phyloP scores from a whole-genome alignment of 164 flowering plant species.

The Magnolia officinalis region DNA sequence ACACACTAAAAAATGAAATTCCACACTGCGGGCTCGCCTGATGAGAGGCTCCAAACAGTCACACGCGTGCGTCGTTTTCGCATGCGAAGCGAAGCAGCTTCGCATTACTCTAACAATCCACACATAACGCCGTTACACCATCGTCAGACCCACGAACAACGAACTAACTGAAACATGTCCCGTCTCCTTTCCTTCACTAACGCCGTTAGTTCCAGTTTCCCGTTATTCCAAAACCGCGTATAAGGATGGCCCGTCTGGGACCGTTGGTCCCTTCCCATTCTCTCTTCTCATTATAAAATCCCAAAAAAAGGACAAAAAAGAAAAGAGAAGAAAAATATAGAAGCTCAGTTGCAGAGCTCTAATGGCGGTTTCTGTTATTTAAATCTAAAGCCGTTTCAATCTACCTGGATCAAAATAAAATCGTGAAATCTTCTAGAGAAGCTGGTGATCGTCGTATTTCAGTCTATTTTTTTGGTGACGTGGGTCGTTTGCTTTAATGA shows the following conservation, averaged over 20 bases:
- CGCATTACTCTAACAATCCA: too few species aligned
- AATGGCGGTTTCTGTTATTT: conserved; percentile 27
- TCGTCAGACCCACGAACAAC: background rate
- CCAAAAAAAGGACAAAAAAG: background rate
- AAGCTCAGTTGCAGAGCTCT: conserved; percentile 27
- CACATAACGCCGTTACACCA: too few species aligned
- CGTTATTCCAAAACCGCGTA: conserved; percentile 31
- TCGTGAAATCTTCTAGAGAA: conserved; percentile 11
- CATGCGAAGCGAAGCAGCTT: too few species aligned
- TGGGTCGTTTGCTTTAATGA: too few species aligned
- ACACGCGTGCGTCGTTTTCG: too few species aligned
- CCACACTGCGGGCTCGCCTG: too few species aligned
- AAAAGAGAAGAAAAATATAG: background rate
- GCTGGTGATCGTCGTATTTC: background rate
- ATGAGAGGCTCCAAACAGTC: too few species aligned
- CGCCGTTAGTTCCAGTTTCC: conserved; percentile 11
- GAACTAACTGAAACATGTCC: background rate
- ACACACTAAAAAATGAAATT: too few species aligned
- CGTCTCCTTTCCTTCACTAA: background rate
- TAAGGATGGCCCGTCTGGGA: conserved; percentile 13
- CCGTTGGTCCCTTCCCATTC: too few species aligned
- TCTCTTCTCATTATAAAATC: too few species aligned
- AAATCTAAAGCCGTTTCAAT: conserved; percentile 16
- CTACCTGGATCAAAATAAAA: conserved; percentile 15
- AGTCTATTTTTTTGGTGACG: too few species aligned